Base-by-base conservation (phyloP, 2,329 filamentous ascomycete species). In the Rutstroemia sp. region DNA sequence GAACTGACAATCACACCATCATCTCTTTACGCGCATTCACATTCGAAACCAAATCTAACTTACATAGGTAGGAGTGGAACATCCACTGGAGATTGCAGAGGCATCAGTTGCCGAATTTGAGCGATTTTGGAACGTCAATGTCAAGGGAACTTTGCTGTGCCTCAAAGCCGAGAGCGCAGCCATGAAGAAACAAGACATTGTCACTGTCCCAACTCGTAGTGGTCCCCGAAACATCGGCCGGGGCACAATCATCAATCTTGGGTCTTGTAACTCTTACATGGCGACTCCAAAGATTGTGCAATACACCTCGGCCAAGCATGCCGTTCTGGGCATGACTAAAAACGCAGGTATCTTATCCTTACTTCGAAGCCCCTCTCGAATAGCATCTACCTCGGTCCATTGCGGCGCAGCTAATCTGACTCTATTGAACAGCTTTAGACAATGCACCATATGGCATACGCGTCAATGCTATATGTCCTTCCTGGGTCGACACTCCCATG, bases 401-500 rank as follows among this genome's bases (percentile, higher is more conserved):
- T 23, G 23, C 23, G 23, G 23, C 23, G 5, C 23, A 23, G 23
- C 23, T 23, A 5, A 23, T 23, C 4, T 23, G 23, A 23, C 23
- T 23, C 23, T 23, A 23, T 23, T 23, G 23, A 23, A 23, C 23
- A 61, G 59, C 59, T 3, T 44, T 61, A 21, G 57, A 59, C 16
- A 54, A 57, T 54, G 59, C 54, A 30, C 25, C 34, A 16, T 37
- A 59, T 50, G 54, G 59, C 3, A 56, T 61, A 18, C 38, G 59
- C 7, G 59, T 61, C 6, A 61, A 61, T 42, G 18, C 34, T n/a
- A 38, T 61, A 14, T 59, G 57, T 45, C 54, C 59, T 9, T 54
- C 50, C 6, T 61, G 59, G 58, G 54, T 59, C 9, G 56, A 61
- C n/a, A 60, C 59, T 12, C 57, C 57, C 3, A 58, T 59, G 58